A percentile compares a stretch with the other conserved stretches of the same genome.
These are phyloP conservation scores for Pilaira anomala DNA, from an alignment of 192 early-diverging fungal species.

Conservation along the genomic window DNA sequence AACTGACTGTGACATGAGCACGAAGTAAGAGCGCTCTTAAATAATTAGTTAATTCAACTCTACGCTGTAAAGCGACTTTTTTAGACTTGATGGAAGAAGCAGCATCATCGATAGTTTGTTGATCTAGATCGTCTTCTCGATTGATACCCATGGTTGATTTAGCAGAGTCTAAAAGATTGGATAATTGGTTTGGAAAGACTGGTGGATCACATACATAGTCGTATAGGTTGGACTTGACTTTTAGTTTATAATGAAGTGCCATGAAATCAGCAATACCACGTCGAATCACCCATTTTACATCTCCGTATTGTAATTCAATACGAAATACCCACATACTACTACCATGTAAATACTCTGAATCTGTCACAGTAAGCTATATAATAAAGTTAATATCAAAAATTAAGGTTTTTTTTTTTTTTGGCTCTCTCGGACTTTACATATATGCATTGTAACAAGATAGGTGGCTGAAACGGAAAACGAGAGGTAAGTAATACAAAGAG, in stretches of 20 bases:
- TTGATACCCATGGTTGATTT: constrained; percentile 28
- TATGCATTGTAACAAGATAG: constrained; percentile 35
- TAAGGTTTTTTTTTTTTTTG: not conserved
- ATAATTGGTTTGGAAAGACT: constrained; percentile 27
- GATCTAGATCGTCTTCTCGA: not conserved
- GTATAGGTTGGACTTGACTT: constrained; percentile 44
- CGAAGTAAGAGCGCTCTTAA: constrained; percentile 51
- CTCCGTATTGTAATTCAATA: constrained; percentile 71
- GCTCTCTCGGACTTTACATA: constrained; percentile 28
- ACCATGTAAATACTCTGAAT: constrained; percentile 28
- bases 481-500: not conserved
- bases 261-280: constrained; percentile 63
- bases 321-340: constrained; percentile 53
- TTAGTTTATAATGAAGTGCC: constrained; percentile 57
- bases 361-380: constrained; percentile 39
- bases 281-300: constrained; percentile 71
- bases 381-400: not conserved
- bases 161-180: constrained; percentile 18
- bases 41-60: constrained; percentile 55
- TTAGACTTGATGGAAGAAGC: constrained; percentile 8
- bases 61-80: constrained; percentile 35
- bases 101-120: constrained; percentile 4
- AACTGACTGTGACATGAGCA: constrained; percentile 57
- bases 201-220: constrained; percentile 25
- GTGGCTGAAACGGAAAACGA: constrained; percentile 26